Evolutionary conservation across 106 monocot species (phyloP).

Genomic region (Dioscorea dumetorum): DNA sequence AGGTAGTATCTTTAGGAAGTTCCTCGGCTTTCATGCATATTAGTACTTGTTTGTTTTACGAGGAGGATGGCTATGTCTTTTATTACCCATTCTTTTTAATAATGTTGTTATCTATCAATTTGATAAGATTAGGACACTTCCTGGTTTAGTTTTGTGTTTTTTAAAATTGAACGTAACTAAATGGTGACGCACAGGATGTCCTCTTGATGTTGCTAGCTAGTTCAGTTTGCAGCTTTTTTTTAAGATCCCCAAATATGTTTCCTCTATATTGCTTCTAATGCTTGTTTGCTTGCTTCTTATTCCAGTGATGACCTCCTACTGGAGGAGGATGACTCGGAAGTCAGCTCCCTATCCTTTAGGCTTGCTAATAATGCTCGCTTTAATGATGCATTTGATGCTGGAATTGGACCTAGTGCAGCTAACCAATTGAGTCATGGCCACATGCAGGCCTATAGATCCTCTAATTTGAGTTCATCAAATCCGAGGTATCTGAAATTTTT

Average conservation of each 20-base stretch:
- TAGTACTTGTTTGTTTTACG: too few species aligned
- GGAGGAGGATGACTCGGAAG: conserved; percentile 69
- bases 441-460: conserved; percentile 20
- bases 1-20: too few species aligned
- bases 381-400: conserved; percentile 14
- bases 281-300: conserved; percentile 1
- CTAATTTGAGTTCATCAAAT: conserved; percentile 25
- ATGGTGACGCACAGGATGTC: too few species aligned
- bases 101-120: too few species aligned
- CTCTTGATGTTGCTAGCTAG: background rate
- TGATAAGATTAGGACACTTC: too few species aligned
- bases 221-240: background rate
- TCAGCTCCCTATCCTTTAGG: conserved; percentile 25
- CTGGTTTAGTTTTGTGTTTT: too few species aligned
- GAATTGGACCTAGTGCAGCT: conserved; percentile 18
- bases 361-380: conserved; percentile 26
- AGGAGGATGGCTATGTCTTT: too few species aligned
- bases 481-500: conserved; percentile 35
- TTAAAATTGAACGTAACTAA: too few species aligned
- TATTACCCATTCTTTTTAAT: too few species aligned
- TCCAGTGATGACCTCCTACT: conserved; percentile 88
- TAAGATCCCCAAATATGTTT: background rate
- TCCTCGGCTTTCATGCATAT: too few species aligned
- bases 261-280: background rate
- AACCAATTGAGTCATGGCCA: conserved; percentile 20